Evolutionary conservation across 2,329 filamentous ascomycete species (phyloP).

Genomic region (Westerdykella aurantiaca): DNA sequence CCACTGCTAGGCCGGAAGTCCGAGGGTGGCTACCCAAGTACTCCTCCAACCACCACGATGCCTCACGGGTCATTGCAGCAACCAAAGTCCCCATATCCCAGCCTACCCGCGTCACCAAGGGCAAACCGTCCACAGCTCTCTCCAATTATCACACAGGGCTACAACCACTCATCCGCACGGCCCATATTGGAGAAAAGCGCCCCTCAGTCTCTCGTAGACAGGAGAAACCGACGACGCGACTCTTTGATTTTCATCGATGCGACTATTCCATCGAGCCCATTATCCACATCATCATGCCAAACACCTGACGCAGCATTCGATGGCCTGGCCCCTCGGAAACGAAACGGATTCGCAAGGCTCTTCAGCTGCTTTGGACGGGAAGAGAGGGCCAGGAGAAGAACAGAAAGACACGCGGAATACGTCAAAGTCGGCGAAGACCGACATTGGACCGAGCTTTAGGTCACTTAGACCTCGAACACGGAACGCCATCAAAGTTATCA

Average conservation of each 20-base stretch:
- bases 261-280: slow-evolving; percentile 30
- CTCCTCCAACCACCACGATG: too few species aligned
- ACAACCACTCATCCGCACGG: background rate
- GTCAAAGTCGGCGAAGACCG: slow-evolving; percentile 27
- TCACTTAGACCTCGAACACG: background rate
- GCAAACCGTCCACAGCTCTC: slow-evolving; percentile 1
- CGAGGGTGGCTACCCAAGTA: too few species aligned
- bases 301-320: slow-evolving; percentile 17
- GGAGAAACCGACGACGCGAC: slow-evolving; percentile 13
- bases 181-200: slow-evolving; percentile 14
- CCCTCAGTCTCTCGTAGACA: slow-evolving; percentile 11
- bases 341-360: slow-evolving; percentile 25
- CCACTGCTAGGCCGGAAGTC: too few species aligned
- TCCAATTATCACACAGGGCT: background rate
- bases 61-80: too few species aligned
- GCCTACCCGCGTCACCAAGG: background rate
- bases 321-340: slow-evolving; percentile 24
- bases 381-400: slow-evolving; percentile 20
- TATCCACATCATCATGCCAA: slow-evolving; percentile 10
- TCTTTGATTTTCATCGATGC: slow-evolving; percentile 32
- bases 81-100: background rate
- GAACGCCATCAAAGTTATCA: too few species aligned
- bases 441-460: slow-evolving; percentile 30
- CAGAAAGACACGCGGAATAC: slow-evolving; percentile 17
- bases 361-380: slow-evolving; percentile 33